phyloP scores from a whole-genome alignment of 192 early-diverging fungal genomes.

The Irineochytrium annulatum region DNA sequence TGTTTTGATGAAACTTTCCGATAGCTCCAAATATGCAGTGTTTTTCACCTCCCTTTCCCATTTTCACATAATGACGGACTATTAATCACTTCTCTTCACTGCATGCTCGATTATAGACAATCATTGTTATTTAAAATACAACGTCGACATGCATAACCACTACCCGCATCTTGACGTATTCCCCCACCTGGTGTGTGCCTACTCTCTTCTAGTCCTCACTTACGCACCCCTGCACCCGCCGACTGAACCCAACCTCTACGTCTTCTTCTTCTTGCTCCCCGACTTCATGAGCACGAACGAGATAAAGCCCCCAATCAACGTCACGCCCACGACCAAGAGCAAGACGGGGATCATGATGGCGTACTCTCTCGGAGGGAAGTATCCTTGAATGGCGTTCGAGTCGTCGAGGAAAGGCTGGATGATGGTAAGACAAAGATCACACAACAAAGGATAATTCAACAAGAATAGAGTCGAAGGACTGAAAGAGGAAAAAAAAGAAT shows the following conservation, averaged over 20 bases:
- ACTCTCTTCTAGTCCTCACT: too few species aligned
- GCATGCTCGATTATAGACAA: too few species aligned
- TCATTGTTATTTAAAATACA: too few species aligned
- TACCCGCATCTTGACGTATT: too few species aligned
- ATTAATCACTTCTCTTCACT: too few species aligned
- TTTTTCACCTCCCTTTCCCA: too few species aligned
- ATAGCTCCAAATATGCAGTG: too few species aligned
- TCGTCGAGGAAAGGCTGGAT: conserved; percentile 77
- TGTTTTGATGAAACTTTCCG: too few species aligned
- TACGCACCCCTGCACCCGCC: too few species aligned
- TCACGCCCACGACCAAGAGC: conserved; percentile 72
- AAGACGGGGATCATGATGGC: conserved; percentile 85
- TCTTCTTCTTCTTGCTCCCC: conserved; percentile 69
- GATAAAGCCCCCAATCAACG: conserved; percentile 73
- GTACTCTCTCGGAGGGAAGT: conserved; percentile 78
- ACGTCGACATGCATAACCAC: too few species aligned
- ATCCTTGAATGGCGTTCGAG: conserved; percentile 64
- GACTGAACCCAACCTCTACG: background rate
- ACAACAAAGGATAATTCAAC: background rate
- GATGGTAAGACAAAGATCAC: background rate
- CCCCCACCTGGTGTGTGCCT: too few species aligned
- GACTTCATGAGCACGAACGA: conserved; percentile 81
- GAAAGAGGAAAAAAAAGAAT: background rate
- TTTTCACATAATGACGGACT: too few species aligned
- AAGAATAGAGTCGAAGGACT: background rate